These are phyloP conservation scores for Salicornia ramosissima DNA, from an alignment of 148 eudicot genomes.

Conservation along the genomic window DNA sequence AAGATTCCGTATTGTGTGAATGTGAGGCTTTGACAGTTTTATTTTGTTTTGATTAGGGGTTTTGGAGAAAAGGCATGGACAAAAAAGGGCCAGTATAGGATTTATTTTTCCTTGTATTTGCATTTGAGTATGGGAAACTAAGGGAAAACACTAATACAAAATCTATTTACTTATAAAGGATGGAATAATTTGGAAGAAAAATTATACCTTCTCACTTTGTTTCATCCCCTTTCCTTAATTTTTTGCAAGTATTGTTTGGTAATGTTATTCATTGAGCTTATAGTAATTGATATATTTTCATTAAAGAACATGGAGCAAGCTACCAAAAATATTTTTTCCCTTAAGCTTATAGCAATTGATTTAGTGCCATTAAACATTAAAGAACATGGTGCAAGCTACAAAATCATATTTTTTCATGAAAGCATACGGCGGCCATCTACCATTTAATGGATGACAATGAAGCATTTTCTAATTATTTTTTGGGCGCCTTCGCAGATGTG, in stretches of 20 bases:
- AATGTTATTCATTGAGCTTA: neutral
- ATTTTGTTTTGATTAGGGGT: neutral
- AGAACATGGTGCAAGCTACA: too few relatives aligned
- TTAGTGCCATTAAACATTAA: too few relatives aligned
- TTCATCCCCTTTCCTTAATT: too few relatives aligned
- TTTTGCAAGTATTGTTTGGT: too few relatives aligned
- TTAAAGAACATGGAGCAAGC: neutral
- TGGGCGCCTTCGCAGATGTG: conserved; percentile 42
- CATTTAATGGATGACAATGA: neutral
- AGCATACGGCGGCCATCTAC: neutral
- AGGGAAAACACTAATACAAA: neutral
- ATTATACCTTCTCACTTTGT: too few relatives aligned
- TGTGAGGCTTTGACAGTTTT: neutral
- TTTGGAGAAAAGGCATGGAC: neutral
- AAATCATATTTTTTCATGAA: neutral
- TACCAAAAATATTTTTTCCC: too few relatives aligned
- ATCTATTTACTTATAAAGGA: too few relatives aligned
- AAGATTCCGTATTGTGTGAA: too few relatives aligned
- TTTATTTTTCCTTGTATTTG: neutral
- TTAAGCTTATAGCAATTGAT: too few relatives aligned
- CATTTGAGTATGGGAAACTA: neutral
- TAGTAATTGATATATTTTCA: neutral
- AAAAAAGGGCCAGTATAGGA: neutral
- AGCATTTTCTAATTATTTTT: neutral
- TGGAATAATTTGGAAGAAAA: too few relatives aligned